These are phyloP conservation scores for Paratrypanosoma confusum DNA, from an alignment of 208 protist species.

Conservation along the genomic window DNA sequence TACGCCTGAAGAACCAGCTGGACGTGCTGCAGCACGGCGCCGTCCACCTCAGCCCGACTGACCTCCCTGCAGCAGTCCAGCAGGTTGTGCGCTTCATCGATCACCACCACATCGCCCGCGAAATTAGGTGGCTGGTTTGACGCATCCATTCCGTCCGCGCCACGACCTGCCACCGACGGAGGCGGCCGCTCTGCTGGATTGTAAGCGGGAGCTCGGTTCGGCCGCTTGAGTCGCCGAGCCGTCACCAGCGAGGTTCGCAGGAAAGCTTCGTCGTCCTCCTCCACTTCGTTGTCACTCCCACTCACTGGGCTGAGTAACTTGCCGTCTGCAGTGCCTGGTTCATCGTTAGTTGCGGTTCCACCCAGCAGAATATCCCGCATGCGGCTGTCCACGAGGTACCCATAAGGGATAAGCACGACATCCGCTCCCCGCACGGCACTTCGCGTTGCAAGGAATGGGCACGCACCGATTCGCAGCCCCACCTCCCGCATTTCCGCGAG, in stretches of 20 bases:
- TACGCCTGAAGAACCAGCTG: conserved; percentile 51
- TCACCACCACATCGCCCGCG: conserved; percentile 71
- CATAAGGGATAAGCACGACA: conserved; percentile 75
- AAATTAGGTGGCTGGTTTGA: conserved; percentile 59
- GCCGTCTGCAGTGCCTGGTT: too few species aligned
- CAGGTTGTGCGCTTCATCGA: conserved; percentile 96
- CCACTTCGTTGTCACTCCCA: conserved; percentile 16
- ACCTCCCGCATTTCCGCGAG: conserved; percentile 41
- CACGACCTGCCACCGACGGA: too few species aligned
- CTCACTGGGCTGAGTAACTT: too few species aligned
- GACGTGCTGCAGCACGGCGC: conserved; percentile 26
- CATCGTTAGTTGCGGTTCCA: conserved; percentile 48
- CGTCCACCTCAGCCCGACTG: conserved; percentile 44
- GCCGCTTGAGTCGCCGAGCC: not conserved
- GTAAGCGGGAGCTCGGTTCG: too few species aligned
- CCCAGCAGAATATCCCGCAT: conserved; percentile 56
- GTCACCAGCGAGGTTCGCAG: too few species aligned
- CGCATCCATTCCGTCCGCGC: too few species aligned
- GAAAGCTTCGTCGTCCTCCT: conserved; percentile 12
- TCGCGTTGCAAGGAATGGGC: conserved; percentile 66
- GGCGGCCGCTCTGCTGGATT: too few species aligned
- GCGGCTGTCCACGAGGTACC: conserved; percentile 55
- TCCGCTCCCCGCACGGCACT: conserved; percentile 54
- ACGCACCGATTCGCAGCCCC: conserved; percentile 45
- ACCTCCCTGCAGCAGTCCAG: conserved; percentile 82